Percentiles rank a stretch among this genome's conserved stretches.
These are phyloP conservation scores for Datura wrightii DNA, from an alignment of 257 asterid genomes.

Conservation along the genomic window DNA sequence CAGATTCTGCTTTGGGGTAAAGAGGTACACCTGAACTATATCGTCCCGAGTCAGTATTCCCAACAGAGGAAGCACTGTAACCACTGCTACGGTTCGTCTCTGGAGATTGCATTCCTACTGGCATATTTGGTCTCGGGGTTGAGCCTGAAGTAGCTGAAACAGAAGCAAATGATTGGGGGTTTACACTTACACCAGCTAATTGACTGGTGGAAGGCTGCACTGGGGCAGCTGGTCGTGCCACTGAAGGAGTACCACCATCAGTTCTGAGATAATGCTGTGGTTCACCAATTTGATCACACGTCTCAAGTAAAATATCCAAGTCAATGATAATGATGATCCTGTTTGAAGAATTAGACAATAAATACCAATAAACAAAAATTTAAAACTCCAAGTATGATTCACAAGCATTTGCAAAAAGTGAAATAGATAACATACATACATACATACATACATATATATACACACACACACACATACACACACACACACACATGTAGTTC, in stretches of 20 bases:
- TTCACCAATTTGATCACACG: slow-evolving; percentile 74
- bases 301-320: slow-evolving; percentile 61
- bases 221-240: slow-evolving; percentile 48
- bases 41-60: slow-evolving; percentile 52
- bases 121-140: slow-evolving; percentile 48
- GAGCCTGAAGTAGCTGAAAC: slow-evolving; percentile 42
- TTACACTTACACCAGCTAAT: slow-evolving; percentile 39
- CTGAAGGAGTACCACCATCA: slow-evolving; percentile 50
- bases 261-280: slow-evolving; percentile 53
- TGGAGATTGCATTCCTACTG: slow-evolving; percentile 51
- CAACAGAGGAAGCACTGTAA: slow-evolving; percentile 48
- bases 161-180: slow-evolving; percentile 45
- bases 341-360: slow-evolving; percentile 41
- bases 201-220: slow-evolving; percentile 46
- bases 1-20: slow-evolving; percentile 54
- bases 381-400: background rate
- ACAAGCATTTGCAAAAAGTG: background rate
- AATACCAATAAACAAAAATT: slow-evolving; percentile 29
- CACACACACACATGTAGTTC: background rate
- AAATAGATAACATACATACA: background rate
- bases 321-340: slow-evolving; percentile 83
- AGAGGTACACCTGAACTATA: slow-evolving; percentile 45
- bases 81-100: slow-evolving; percentile 48
- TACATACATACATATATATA: background rate
- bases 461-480: too few species aligned